phyloP scores from a whole-genome alignment of 192 early-diverging fungal species.

The Coemansia erecta region DNA sequence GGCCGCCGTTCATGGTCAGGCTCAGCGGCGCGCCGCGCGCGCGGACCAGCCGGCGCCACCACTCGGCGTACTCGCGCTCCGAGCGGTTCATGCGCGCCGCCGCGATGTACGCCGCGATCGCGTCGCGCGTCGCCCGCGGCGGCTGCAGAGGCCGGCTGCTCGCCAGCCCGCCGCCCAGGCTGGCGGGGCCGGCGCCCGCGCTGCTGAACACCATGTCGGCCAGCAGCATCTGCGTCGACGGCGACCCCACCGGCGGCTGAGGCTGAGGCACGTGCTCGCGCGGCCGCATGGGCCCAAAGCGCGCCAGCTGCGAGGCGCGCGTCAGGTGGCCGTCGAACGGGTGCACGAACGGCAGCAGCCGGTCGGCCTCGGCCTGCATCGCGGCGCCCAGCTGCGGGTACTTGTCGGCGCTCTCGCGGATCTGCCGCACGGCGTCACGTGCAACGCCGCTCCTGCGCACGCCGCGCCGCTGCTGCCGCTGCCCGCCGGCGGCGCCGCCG shows the following conservation, averaged over 20 bases:
- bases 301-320: slow-evolving; percentile 18
- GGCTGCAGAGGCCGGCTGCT: too few relatives aligned
- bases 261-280: background rate
- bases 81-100: slow-evolving; percentile 28
- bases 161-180: too few relatives aligned
- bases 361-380: slow-evolving; percentile 10
- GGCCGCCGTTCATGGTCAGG: slow-evolving; percentile 28
- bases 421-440: slow-evolving; percentile 44
- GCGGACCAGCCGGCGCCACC: slow-evolving; percentile 44
- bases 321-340: slow-evolving; percentile 50
- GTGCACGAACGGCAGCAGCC: slow-evolving; percentile 35
- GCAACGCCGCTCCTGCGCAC: slow-evolving; percentile 17
- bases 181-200: slow-evolving; percentile 4
- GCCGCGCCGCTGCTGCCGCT: background rate
- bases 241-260: slow-evolving; percentile 8
- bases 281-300: slow-evolving; percentile 35
- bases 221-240: slow-evolving; percentile 25
- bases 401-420: slow-evolving; percentile 17
- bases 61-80: slow-evolving; percentile 51
- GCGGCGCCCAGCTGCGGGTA: slow-evolving; percentile 30
- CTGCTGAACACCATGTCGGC: slow-evolving; percentile 20
- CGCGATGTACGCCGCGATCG: slow-evolving; percentile 15
- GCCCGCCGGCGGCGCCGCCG: background rate
- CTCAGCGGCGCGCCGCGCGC: slow-evolving; percentile 43
- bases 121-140: slow-evolving; percentile 33